Base-by-base conservation (phyloP, 169 alveolate genomes). In the Eimeria sp. region DNA sequence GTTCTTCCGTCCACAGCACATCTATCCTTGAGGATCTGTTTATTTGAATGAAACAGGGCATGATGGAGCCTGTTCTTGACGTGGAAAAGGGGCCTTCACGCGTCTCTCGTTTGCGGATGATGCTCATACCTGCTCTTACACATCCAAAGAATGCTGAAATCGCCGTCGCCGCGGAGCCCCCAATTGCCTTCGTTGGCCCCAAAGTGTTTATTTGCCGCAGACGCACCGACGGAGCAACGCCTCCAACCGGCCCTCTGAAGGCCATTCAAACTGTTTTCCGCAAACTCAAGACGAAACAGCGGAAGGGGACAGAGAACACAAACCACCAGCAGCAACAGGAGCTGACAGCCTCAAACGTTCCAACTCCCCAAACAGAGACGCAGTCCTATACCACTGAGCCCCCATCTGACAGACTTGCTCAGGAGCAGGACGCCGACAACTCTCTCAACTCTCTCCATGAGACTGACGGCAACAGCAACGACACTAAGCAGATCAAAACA, bases 101-200 rank as follows among this genome's bases (percentile, higher is more conserved):
- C 0, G 70, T 18, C 70, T 14, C 27, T 18, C 70, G 70, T 61
- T 2, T 61, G 70, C 70, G 70, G 20, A 61, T 18, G 70, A 10
- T 61, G n/a, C 20, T 61, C 70, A 18, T 61, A 5, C 5, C 70
- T n/a, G n/a, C 9, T n/a, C 20, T 7, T 61, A n/a, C 70, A 18
- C 20, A 61, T 61, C 70, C 27, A 11, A 61, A 10, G 27, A 61
- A 18, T 61, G 70, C 70, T 16, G 70, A n/a, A 6, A 61, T 18
- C n/a, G 2, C 70, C 70, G 70, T 61, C n/a, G 20, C 70, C n/a
- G 9, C 70, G n/a, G 70, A 61, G 70, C 70, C 70, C n/a, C 70
- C 70, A 61, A 61, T 61, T 61, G 70, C 70, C 70, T 61, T 61
- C 70, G 70, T n/a, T 4, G 70, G 70, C 70, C 70, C 70, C 70